phyloP scores from a whole-genome alignment of 768 basidiomycete species.

The Trichaptum fuscoviolaceum region DNA sequence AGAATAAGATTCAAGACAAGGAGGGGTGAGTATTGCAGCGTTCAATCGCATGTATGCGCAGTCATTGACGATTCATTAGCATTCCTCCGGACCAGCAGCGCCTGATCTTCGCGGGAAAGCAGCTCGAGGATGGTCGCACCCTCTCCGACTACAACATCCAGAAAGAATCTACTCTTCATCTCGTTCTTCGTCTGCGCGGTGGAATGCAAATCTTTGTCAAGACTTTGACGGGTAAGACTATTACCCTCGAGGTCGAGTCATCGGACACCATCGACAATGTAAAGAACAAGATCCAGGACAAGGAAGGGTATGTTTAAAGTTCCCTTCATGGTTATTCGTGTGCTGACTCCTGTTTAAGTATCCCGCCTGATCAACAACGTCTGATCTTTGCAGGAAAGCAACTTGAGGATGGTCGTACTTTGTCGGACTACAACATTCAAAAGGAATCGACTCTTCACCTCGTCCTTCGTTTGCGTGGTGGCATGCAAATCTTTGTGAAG shows the following conservation, averaged over 20 bases:
- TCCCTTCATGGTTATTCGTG: constrained; percentile 9
- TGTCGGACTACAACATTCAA: constrained; percentile 90
- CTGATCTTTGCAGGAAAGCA: constrained; percentile 93
- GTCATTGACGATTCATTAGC: constrained; percentile 24
- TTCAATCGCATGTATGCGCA: background rate
- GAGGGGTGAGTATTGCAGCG: constrained; percentile 49
- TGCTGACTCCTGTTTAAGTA: constrained; percentile 20
- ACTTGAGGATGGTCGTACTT: constrained; percentile 84
- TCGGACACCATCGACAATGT: constrained; percentile 87
- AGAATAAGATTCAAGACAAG: constrained; percentile 86
- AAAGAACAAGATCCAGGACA: constrained; percentile 91
- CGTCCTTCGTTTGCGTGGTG: constrained; percentile 82
- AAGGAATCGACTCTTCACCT: constrained; percentile 75
- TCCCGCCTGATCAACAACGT: constrained; percentile 84
- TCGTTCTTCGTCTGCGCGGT: constrained; percentile 83
- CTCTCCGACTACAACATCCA: constrained; percentile 90
- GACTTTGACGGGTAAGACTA: constrained; percentile 85
- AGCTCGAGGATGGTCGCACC: constrained; percentile 91
- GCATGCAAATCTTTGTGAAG: constrained; percentile 91
- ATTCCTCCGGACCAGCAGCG: constrained; percentile 79
- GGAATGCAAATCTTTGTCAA: constrained; percentile 86
- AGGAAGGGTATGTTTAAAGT: constrained; percentile 51
- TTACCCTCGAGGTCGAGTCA: constrained; percentile 85
- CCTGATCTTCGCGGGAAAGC: constrained; percentile 84
- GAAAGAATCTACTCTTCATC: constrained; percentile 91